These are phyloP conservation scores for Pyrenochaeta sp. DNA, from an alignment of 2,329 filamentous ascomycete species.

Conservation along the genomic window DNA sequence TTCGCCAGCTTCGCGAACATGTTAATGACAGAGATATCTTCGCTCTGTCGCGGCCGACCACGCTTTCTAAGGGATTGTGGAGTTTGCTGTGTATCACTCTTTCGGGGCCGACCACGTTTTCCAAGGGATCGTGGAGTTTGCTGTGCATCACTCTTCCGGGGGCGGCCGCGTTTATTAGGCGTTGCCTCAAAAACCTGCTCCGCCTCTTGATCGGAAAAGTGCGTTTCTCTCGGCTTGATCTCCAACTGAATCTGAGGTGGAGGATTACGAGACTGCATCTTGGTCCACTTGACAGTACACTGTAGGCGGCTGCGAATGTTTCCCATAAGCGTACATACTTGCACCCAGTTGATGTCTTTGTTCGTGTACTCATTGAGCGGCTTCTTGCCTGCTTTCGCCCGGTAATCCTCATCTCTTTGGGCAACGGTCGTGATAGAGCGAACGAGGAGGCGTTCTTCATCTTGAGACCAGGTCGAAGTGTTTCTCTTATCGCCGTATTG, in stretches of 20 bases:
- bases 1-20: not conserved
- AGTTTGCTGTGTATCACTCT: not conserved
- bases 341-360: slow-evolving; percentile 70
- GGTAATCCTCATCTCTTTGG: slow-evolving; percentile 54
- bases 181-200: not conserved
- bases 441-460: slow-evolving; percentile 66
- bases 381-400: slow-evolving; percentile 22
- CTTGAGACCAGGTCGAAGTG: slow-evolving; percentile 66
- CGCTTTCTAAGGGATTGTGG: not conserved
- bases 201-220: slow-evolving; percentile 7
- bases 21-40: not conserved
- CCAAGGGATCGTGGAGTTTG: not conserved
- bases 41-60: not conserved
- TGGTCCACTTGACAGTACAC: slow-evolving; percentile 73
- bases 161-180: not conserved
- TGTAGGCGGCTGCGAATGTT: slow-evolving; percentile 71
- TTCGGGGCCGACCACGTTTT: not conserved
- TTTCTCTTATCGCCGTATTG: slow-evolving; percentile 64
- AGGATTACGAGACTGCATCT: slow-evolving; percentile 16
- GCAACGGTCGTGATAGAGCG: slow-evolving; percentile 63
- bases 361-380: slow-evolving; percentile 55
- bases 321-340: slow-evolving; percentile 69
- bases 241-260: slow-evolving; percentile 19
- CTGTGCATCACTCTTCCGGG: not conserved
- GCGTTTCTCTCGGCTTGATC: slow-evolving; percentile 17